Conservation (phyloP, 805 yeast species). For the Cephaloascus fragrans region DNA sequence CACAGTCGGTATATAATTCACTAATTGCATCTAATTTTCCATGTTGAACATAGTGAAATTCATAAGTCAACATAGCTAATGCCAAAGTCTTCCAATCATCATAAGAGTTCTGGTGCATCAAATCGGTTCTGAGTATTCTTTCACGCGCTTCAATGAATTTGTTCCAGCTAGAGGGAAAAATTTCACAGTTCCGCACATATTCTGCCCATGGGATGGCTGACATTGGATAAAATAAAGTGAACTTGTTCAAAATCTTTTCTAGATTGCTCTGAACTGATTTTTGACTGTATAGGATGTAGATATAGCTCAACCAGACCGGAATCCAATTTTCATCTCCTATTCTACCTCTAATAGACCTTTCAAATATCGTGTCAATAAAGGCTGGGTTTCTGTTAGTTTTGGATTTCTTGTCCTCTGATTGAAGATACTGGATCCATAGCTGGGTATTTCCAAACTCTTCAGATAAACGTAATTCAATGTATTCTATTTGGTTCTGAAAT, state of each 20-base stretch:
- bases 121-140: conserved; percentile 6
- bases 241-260: conserved; percentile 8
- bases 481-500: conserved; percentile 4
- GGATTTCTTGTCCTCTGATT: conserved; percentile 13
- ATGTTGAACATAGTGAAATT: conserved; percentile 3
- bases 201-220: conserved; percentile 17
- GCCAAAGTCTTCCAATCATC: conserved; percentile 24
- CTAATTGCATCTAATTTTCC: conserved; percentile 4
- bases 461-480: neutral
- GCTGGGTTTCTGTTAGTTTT: conserved; percentile 2
- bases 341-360: conserved; percentile 14
- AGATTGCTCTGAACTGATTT: conserved; percentile 4
- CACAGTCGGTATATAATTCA: neutral
- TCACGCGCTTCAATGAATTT: neutral
- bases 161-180: neutral
- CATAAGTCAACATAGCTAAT: conserved; percentile 11
- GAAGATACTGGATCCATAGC: conserved; percentile 24
- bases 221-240: conserved; percentile 15
- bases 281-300: conserved; percentile 15
- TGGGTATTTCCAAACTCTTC: conserved; percentile 3
- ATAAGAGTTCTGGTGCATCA: conserved; percentile 10
- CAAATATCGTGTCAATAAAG: conserved; percentile 14
- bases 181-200: conserved; percentile 10
- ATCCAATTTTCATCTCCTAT: conserved; percentile 8
- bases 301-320: conserved; percentile 17